phyloP scores from a whole-genome alignment of 306 rosid genomes.

The Abrus pulchellus region DNA sequence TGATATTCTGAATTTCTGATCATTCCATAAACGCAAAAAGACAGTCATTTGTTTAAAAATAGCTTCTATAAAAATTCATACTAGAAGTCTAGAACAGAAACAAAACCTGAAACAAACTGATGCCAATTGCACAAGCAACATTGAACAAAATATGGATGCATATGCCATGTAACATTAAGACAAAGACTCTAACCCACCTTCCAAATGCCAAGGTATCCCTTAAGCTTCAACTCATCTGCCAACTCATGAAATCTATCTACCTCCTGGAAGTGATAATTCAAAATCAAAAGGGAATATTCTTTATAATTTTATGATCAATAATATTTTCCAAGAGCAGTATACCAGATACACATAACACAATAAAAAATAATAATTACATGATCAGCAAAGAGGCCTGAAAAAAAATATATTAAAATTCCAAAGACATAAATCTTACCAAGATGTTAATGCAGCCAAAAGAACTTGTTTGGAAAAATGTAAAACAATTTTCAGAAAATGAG shows the following conservation, averaged over 20 bases:
- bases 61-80: slow-evolving; percentile 15
- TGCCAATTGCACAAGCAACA: slow-evolving; percentile 13
- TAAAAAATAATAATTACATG: neutral
- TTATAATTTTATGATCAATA: slow-evolving; percentile 28
- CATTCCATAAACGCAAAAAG: slow-evolving; percentile 15
- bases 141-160: slow-evolving; percentile 35
- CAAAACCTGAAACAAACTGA: slow-evolving; percentile 21
- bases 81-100: neutral
- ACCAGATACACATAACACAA: slow-evolving; percentile 3
- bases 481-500: slow-evolving; percentile 25
- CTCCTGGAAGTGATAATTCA: slow-evolving; percentile 69
- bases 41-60: neutral
- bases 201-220: slow-evolving; percentile 88
- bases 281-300: slow-evolving; percentile 36
- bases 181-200: slow-evolving; percentile 66
- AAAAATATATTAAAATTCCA: slow-evolving; percentile 5
- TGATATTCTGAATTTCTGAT: slow-evolving; percentile 37
- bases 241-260: slow-evolving; percentile 86
- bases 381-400: neutral
- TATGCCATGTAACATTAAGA: slow-evolving; percentile 37
- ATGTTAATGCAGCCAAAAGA: slow-evolving; percentile 32
- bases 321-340: slow-evolving; percentile 22
- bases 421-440: slow-evolving; percentile 19
- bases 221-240: slow-evolving; percentile 70
- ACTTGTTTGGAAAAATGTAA: slow-evolving; percentile 18